Evolutionary conservation across 2,329 filamentous ascomycete species (phyloP).

Genomic region (Atkinsonella texensis): DNA sequence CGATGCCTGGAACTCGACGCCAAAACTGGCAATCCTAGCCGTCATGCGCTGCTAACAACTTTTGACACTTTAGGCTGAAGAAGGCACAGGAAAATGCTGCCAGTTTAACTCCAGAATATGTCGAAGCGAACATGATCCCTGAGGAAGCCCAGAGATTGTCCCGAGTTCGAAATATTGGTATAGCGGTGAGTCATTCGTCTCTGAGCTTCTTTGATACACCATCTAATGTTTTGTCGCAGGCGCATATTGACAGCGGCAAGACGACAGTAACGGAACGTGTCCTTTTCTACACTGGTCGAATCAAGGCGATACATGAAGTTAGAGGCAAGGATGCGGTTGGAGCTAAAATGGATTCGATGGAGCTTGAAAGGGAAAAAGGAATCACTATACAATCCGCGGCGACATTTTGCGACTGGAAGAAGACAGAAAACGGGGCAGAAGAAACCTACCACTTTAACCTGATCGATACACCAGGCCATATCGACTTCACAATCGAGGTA

Average conservation of each 20-base stretch:
- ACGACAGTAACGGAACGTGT: conserved; percentile 94
- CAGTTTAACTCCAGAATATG: conserved; percentile 41
- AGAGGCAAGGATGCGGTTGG: conserved; percentile 88
- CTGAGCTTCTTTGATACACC: conserved; percentile 7
- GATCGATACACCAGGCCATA: conserved; percentile 97
- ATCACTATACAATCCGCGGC: conserved; percentile 98
- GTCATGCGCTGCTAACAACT: conserved; percentile 1
- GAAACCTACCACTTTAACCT: conserved; percentile 95
- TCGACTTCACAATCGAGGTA: conserved; percentile 98
- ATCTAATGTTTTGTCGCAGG: conserved; percentile 34
- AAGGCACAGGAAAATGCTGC: conserved; percentile 42
- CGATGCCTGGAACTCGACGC: background rate
- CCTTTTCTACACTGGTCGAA: conserved; percentile 94
- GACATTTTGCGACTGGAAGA: conserved; percentile 95
- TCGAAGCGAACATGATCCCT: conserved; percentile 70
- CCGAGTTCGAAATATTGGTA: conserved; percentile 90
- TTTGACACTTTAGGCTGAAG: conserved; percentile 26
- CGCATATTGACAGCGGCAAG: conserved; percentile 97
- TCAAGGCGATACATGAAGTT: conserved; percentile 95
- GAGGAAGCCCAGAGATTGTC: conserved; percentile 68
- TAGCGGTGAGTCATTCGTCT: conserved; percentile 51
- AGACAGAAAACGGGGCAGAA: conserved; percentile 71
- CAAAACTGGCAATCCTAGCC: too few species aligned
- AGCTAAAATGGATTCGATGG: conserved; percentile 99
- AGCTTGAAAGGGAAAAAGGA: conserved; percentile 93